Conservation (phyloP, 106 monocot species). For the Amphibolis antarctica region DNA sequence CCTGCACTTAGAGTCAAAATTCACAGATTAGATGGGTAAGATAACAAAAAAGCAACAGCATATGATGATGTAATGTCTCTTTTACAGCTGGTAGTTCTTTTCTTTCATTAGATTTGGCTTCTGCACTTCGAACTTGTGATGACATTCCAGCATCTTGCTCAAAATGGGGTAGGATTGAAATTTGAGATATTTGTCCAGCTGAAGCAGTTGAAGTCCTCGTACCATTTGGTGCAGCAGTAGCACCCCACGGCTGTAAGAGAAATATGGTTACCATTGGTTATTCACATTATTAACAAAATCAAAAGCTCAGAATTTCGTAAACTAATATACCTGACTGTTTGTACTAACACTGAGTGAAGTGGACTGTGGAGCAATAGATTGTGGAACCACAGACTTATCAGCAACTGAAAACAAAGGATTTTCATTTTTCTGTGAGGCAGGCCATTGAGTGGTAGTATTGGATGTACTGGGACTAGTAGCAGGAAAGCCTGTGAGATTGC, state of each 20-base stretch:
- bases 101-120: conserved; percentile 31
- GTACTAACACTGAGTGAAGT: conserved; percentile 22
- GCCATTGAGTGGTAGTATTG: conserved; percentile 10
- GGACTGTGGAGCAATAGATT: conserved; percentile 9
- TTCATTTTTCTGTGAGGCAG: conserved; percentile 26
- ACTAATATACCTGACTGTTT: conserved; percentile 33
- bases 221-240: not conserved
- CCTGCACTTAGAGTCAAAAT: conserved; percentile 32
- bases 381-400: conserved; percentile 6
- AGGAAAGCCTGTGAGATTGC: conserved; percentile 14
- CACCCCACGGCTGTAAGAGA: not conserved
- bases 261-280: not conserved
- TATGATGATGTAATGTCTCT: not conserved
- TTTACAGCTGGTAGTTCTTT: conserved; percentile 50
- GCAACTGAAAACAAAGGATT: conserved; percentile 14
- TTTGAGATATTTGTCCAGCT: conserved; percentile 8
- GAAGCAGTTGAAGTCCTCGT: conserved; percentile 5
- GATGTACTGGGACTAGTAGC: conserved; percentile 14
- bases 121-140: conserved; percentile 13
- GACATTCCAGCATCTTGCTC: conserved; percentile 6
- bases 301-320: not conserved
- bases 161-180: not conserved
- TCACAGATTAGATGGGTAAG: not conserved
- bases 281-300: not conserved
- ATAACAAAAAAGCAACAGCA: not conserved